Evolutionary conservation across 169 alveolate genomes (phyloP), one percentile per base, ranked within the genome.

Genomic region (Plasmodium cynomolgi): DNA sequence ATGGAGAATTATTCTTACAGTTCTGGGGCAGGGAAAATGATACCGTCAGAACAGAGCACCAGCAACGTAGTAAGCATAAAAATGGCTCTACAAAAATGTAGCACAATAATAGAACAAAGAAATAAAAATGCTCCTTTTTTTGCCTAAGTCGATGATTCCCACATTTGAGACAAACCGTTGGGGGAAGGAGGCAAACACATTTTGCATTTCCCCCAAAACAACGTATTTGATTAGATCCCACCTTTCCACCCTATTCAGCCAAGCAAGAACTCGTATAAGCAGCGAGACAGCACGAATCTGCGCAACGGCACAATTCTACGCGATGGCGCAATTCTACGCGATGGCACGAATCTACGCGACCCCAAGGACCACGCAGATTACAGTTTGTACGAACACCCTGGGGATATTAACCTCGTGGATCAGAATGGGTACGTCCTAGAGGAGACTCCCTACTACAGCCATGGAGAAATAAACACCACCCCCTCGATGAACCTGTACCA

Each of bases 1-100:
- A 68, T 75, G 81, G 86, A 86, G 68, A 86, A 77, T 29, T 50
- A 77, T 56, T 75, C 81, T 3, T 75, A 77, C 56, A 37, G 93
- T 77, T 86, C 85, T 75, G 93, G 47, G 34, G 41, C 81, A 74
- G 44, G 85, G 44, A 75, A 75, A 75, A 58, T 79, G 56, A 79
- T 54, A 23, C 74, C 31, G 20, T 79, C 93, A 86, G 93, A 86
- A 86, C 93, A 86, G 81, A 86, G 62, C 74, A 54, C 15, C 81
- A 86, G 81, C 31, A 77, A 54, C 50, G 71, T 54, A 71, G 85
- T 77, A 86, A 75, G 44, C 26, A 79, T 31, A n/a, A 26, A 58
- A 74, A 84, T 20, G 54, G 37, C 47, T 29, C 31, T 11, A 39
- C 34, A 29, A 82, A 54, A 47, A 56, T 41, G 26, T 20, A 83